phyloP scores from a whole-genome alignment of 2,329 filamentous ascomycete genomes.

The Aureobasidium uvarum region DNA sequence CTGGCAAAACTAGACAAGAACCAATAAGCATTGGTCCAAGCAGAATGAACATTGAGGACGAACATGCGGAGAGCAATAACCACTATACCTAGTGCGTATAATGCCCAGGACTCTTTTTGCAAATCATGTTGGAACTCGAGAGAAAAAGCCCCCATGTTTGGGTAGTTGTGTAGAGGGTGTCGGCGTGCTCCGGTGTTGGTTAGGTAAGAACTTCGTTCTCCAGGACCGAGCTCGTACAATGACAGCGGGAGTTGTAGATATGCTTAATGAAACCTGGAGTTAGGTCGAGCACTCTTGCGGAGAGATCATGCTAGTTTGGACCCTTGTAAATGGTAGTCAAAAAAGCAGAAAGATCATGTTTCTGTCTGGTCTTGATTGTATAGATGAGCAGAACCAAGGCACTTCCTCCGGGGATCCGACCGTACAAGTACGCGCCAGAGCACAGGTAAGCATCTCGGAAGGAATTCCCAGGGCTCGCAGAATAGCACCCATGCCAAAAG shows the following conservation, averaged over 20 bases:
- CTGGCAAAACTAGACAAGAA: slow-evolving; percentile 25
- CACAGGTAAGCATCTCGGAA: slow-evolving; percentile 6
- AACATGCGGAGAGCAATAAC: slow-evolving; percentile 27
- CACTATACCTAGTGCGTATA: slow-evolving; percentile 27
- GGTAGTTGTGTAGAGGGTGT: neutral
- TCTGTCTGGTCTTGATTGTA: neutral
- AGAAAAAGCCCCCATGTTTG: slow-evolving; percentile 25
- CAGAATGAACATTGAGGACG: neutral
- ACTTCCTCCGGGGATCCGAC: neutral
- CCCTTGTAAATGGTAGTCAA: slow-evolving; percentile 8
- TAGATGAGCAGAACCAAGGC: neutral
- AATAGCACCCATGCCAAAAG: neutral
- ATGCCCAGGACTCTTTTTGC: slow-evolving; percentile 26
- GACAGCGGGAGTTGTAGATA: slow-evolving; percentile 14
- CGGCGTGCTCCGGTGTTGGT: slow-evolving; percentile 18
- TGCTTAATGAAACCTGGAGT: slow-evolving; percentile 22
- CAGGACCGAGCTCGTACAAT: slow-evolving; percentile 1
- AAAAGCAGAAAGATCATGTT: neutral
- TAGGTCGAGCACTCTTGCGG: slow-evolving; percentile 19
- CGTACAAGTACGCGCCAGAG: neutral
- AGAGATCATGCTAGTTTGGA: slow-evolving; percentile 22
- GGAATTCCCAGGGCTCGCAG: neutral
- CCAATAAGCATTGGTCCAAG: slow-evolving; percentile 20
- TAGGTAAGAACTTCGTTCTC: slow-evolving; percentile 16
- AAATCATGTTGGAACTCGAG: slow-evolving; percentile 25